Evolutionary conservation across 305 asterid genomes (phyloP), one percentile per base, ranked within the genome.

Genomic region (Salvia sclarea): DNA sequence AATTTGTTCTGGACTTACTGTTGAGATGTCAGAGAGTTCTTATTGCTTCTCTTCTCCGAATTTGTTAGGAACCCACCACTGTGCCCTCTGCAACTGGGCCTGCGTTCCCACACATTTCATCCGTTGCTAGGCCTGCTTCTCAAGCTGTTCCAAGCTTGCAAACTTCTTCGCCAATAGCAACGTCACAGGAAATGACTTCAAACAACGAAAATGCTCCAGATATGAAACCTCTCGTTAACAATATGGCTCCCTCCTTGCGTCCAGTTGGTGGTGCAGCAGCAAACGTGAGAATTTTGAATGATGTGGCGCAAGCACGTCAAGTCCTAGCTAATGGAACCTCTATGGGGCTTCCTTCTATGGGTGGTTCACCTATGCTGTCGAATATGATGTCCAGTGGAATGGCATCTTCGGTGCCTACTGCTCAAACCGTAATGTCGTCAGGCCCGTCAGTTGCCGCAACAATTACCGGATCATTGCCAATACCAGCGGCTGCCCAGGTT

Each of bases 361-460:
- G 92, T 35, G 95, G 88, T 59, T 71, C 98, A 30, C 96, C 97
- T 66, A 89, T 91, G 78, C 89, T 92, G 52, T 88, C 99, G 49
- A 92, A 86, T 80, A 83, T 92, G 91, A 86, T 90, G 79, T 89
- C 98, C 68, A 86, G 86, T 73, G 99, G 99, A 68, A 80, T 88
- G 86, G 63, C 85, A 43, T 81, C 99, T 31, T 88, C 98, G 5
- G 74, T 84, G 37, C 88, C 96, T 68, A 82, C 96, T 64, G 80
- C 84, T 67, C 97, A 89, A 85, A 78, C 75, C 25, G 47, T 72
- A 56, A 65, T 72, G 38, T 56, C 68, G 18, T 64, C 76, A 18
- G 90, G 89, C 61, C 83, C 84, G 68, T 63, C 95, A 52, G 84
- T 88, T 48, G 81, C 76, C 70, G 47, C 96, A 44, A 78, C 97